A percentile compares a stretch with the other conserved stretches of the same genome.
phyloP scores from a whole-genome alignment of 192 early-diverging fungal genomes.

The Phlyctochytrium planicorne region DNA sequence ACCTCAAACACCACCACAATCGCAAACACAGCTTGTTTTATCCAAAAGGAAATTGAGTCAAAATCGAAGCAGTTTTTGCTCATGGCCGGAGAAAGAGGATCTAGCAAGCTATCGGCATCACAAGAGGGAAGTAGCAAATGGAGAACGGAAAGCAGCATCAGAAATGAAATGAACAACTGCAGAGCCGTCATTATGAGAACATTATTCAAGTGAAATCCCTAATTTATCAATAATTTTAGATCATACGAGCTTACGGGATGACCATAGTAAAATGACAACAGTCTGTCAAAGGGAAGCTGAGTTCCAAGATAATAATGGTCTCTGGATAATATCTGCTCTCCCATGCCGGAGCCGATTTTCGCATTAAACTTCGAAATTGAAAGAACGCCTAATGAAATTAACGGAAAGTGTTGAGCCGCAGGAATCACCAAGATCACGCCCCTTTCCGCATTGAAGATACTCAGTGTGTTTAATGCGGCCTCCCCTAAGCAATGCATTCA shows the following conservation, averaged over 20 bases:
- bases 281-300: slow-evolving; percentile 77
- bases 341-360: slow-evolving; percentile 89
- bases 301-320: slow-evolving; percentile 88
- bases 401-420: background rate
- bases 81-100: background rate
- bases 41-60: slow-evolving; percentile 76
- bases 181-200: slow-evolving; percentile 82
- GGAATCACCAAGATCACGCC: slow-evolving; percentile 76
- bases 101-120: no score
- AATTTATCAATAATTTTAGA: background rate
- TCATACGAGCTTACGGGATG: slow-evolving; percentile 50
- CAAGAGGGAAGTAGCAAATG: background rate
- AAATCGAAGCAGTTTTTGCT: slow-evolving; percentile 60
- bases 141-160: slow-evolving; percentile 49
- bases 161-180: slow-evolving; percentile 76
- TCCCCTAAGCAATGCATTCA: slow-evolving; percentile 80
- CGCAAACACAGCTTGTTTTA: slow-evolving; percentile 75
- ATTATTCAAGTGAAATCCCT: slow-evolving; percentile 86
- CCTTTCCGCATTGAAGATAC: slow-evolving; percentile 88
- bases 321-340: slow-evolving; percentile 85
- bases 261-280: slow-evolving; percentile 84
- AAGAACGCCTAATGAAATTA: slow-evolving; percentile 12
- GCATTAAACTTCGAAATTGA: slow-evolving; percentile 86
- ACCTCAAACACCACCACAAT: slow-evolving; percentile 81
- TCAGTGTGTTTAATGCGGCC: slow-evolving; percentile 87